Conservation (phyloP, 2,329 filamentous ascomycete species). For the Chaetomium globosum region DNA sequence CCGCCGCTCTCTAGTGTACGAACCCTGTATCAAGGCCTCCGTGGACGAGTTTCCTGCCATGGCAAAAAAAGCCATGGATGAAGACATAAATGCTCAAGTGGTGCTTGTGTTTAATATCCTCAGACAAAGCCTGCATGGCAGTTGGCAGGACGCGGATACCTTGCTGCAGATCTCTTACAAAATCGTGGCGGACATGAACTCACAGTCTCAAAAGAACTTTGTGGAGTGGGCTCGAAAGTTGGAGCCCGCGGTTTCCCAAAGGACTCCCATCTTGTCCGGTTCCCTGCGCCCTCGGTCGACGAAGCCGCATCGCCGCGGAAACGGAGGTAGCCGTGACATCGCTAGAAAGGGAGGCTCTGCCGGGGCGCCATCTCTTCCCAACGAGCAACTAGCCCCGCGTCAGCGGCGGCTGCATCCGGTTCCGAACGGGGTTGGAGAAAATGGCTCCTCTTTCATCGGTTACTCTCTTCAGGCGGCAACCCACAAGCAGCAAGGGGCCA, state of each 20-base stretch:
- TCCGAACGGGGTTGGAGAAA: not conserved
- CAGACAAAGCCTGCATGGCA: not conserved
- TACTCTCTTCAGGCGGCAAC: not conserved
- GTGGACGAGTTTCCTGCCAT: not conserved
- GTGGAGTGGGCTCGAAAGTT: not conserved
- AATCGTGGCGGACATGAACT: not conserved
- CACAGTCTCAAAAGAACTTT: not conserved
- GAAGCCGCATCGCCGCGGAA: not conserved
- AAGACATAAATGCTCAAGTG: not conserved
- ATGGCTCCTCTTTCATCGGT: not conserved
- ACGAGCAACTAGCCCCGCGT: not conserved
- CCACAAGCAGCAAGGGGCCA: not conserved
- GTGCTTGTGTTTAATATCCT: not conserved
- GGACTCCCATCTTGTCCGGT: not conserved
- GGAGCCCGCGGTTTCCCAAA: not conserved
- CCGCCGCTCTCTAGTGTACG: not conserved
- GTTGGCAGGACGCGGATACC: not conserved
- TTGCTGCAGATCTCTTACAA: not conserved
- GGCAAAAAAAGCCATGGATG: not conserved
- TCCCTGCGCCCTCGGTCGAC: not conserved
- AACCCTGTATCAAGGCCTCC: not conserved
- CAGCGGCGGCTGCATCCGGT: not conserved
- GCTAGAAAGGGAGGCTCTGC: not conserved
- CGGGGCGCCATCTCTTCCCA: not conserved
- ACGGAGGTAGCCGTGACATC: not conserved